Conservation (phyloP, 2,329 filamentous ascomycete species). For the Neofusicoccum sp. region DNA sequence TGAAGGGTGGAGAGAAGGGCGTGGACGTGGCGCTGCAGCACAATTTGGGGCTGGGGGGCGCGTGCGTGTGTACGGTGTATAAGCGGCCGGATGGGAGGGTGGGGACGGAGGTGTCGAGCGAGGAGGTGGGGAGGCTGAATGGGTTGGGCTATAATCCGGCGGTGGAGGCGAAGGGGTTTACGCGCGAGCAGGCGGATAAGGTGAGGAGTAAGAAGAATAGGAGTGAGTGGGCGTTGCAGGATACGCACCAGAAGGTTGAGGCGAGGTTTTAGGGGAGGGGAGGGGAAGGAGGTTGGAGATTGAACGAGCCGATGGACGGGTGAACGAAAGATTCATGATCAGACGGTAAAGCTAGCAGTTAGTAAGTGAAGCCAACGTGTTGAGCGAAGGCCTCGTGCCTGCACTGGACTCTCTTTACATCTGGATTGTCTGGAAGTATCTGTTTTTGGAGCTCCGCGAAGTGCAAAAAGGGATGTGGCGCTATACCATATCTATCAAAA, state of each 20-base stretch:
- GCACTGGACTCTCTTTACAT: too few relatives aligned
- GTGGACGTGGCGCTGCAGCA: conserved; percentile 76
- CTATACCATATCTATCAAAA: too few relatives aligned
- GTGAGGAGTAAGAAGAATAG: conserved; percentile 69
- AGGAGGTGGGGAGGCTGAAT: conserved; percentile 66
- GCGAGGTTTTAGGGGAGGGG: conserved; percentile 59
- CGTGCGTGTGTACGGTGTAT: conserved; percentile 88
- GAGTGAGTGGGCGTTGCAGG: conserved; percentile 75
- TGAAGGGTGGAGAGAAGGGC: neutral
- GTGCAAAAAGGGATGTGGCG: too few relatives aligned
- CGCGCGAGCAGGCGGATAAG: conserved; percentile 69
- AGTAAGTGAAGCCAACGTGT: too few relatives aligned
- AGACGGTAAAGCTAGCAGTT: too few relatives aligned
- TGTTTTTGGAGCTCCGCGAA: too few relatives aligned
- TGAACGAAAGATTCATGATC: too few relatives aligned
- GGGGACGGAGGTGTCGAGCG: conserved; percentile 62
- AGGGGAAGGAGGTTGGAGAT: neutral
- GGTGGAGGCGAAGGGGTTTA: conserved; percentile 86
- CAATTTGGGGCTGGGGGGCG: conserved; percentile 89
- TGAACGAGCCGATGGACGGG: too few relatives aligned
- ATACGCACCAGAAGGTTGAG: conserved; percentile 73
- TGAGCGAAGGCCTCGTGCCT: too few relatives aligned
- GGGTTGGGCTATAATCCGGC: conserved; percentile 90
- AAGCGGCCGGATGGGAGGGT: conserved; percentile 75
- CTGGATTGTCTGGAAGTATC: too few relatives aligned